Evolutionary conservation across 805 yeast genomes (phyloP), one percentile per base, ranked within the genome.

Genomic region (Saccharomycopsis schoenii): DNA sequence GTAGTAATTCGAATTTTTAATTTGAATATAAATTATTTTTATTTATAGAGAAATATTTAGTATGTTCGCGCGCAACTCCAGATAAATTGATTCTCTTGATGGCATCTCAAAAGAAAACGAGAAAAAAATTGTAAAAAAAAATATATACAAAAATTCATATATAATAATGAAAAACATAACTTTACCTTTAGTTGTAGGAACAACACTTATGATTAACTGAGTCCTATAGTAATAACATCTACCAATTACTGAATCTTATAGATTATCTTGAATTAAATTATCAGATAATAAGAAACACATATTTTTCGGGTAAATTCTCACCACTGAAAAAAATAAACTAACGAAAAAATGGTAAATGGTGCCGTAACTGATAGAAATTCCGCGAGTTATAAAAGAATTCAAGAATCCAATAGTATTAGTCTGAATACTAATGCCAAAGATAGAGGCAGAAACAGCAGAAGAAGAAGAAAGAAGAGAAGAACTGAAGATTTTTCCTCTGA

Each of bases 391-490:
- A 21, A 21, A 11, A 15, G 34, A 47, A 24, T 25, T 10, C 9
- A 21, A 11, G 52, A 11, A 24, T 6, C n/a, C 14, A 47, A 21
- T 24, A 5, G 25, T 47, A n/a, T 5, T 15, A 15, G 5, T 24
- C 15, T 3, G 24, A 47, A 10, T 24, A 12, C 52, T 47, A 24
- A 37, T 12, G 12, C 34, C 14, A 21, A 21, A 1, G 25, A 25
- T 4, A 43, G 29, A 10, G 17, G 29, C 14, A 47, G 51, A n/a
- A 51, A 50, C 4, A 47, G 37, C 10, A 24, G 42, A 24, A 42
- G 64, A 43, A 37, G 64, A 21, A 59, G 64, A 59, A 62, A 62
- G 59, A 62, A 60, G 61, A 60, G 62, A 58, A 62, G 64, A 62
- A 62, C 64, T 21, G 64, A 62, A 50, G 64, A 59, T 51, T 62